phyloP scores from a whole-genome alignment of 169 alveolate genomes.

The Cryptosporidium sp. region DNA sequence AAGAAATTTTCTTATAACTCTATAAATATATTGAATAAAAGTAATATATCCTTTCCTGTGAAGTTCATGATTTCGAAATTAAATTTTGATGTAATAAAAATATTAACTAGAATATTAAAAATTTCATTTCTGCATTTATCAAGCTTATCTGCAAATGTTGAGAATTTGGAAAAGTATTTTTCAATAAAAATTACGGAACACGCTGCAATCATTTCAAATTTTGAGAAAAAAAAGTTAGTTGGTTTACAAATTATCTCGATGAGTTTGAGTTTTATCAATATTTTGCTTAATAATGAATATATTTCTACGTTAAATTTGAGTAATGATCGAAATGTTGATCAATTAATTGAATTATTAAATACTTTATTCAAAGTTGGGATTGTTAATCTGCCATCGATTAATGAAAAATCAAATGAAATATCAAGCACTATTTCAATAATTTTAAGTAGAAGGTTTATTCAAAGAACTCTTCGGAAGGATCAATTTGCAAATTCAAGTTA shows the following conservation, averaged over 20 bases:
- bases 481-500: not conserved
- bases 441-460: constrained; percentile 51
- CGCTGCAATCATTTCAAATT: constrained; percentile 5
- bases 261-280: constrained; percentile 8
- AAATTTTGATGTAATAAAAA: not conserved
- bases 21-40: not conserved
- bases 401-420: not conserved
- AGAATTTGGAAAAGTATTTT: constrained; percentile 3
- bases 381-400: not conserved
- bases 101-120: not conserved
- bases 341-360: not conserved
- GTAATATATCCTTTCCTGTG: constrained; percentile 9
- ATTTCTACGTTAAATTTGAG: not conserved
- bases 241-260: constrained; percentile 26
- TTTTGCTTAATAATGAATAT: not conserved
- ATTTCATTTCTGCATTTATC: not conserved
- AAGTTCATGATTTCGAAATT: not conserved
- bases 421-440: not conserved
- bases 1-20: not conserved
- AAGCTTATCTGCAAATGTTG: not conserved
- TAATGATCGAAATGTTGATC: not conserved
- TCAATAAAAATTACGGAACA: constrained; percentile 1
- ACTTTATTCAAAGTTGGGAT: constrained; percentile 16
- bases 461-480: not conserved
- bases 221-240: constrained; percentile 6